Evolutionary conservation across 345 rosid species (phyloP).

Genomic region (Eucalyptus cladocalyx): DNA sequence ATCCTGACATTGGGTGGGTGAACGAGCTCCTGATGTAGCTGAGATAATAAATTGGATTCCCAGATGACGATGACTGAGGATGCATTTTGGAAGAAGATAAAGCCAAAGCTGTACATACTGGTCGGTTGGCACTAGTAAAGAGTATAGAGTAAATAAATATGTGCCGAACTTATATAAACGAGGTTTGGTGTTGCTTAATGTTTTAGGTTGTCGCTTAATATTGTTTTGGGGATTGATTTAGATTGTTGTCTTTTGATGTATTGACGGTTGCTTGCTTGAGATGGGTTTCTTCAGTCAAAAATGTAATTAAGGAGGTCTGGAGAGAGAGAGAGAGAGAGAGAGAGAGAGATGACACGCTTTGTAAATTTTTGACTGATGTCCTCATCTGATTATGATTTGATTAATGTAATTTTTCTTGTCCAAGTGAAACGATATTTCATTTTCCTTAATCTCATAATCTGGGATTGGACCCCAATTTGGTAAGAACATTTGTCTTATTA

Average conservation of each 20-base stretch:
- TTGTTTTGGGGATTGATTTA: neutral
- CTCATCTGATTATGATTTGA: neutral
- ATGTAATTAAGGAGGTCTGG: neutral
- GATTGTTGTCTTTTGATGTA: neutral
- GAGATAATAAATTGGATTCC: neutral
- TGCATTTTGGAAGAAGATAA: neutral
- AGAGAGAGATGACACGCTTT: neutral
- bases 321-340: neutral
- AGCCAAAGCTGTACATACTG: neutral
- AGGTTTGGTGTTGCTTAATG: neutral
- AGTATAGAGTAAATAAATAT: neutral
- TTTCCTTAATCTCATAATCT: neutral
- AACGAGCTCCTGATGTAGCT: conserved; percentile 68
- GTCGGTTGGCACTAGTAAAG: neutral
- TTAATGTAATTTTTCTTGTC: neutral
- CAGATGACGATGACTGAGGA: neutral
- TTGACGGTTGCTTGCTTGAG: neutral
- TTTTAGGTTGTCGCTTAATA: neutral
- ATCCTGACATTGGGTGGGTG: conserved; percentile 90
- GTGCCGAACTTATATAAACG: neutral
- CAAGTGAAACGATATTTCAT: neutral
- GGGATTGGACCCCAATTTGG: neutral
- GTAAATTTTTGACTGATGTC: neutral
- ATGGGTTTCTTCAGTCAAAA: neutral
- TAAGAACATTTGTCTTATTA: neutral